phyloP scores from a whole-genome alignment of 1,284 basidiomycete species.

The Ganoderma leucocontextum region DNA sequence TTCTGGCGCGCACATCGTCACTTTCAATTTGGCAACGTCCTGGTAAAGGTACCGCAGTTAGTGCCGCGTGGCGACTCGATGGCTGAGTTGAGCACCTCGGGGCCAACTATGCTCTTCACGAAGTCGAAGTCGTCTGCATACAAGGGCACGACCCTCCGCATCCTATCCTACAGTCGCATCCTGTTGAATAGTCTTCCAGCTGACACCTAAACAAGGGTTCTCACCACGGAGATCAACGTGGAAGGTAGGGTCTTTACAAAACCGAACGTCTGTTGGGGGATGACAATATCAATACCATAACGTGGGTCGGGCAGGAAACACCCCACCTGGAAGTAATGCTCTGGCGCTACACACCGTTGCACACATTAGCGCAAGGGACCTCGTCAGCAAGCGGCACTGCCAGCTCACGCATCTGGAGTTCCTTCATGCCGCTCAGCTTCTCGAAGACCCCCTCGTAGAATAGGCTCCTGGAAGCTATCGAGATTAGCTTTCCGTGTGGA shows the following conservation, averaged over 20 bases:
- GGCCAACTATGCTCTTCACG: conserved; percentile 59
- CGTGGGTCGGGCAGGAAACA: background rate
- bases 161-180: conserved; percentile 56
- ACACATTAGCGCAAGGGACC: background rate
- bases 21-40: conserved; percentile 71
- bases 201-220: background rate
- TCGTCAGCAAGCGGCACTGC: background rate
- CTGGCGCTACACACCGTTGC: conserved; percentile 16
- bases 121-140: conserved; percentile 68
- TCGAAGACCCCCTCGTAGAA: conserved; percentile 68
- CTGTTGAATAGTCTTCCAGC: background rate
- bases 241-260: conserved; percentile 25
- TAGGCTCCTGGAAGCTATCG: conserved; percentile 45
- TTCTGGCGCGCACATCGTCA: conserved; percentile 76
- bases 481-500: background rate
- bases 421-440: conserved; percentile 63
- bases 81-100: conserved; percentile 49
- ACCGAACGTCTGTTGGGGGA: conserved; percentile 16
- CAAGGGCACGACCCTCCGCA: conserved; percentile 64
- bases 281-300: background rate
- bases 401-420: conserved; percentile 13
- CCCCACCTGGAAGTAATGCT: conserved; percentile 22
- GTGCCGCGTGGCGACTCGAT: conserved; percentile 21
- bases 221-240: conserved; percentile 23
- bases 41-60: conserved; percentile 31